These are phyloP conservation scores for Aspergillus conjunctus DNA, from an alignment of 495 filamentous ascomycete species.

Conservation along the genomic window DNA sequence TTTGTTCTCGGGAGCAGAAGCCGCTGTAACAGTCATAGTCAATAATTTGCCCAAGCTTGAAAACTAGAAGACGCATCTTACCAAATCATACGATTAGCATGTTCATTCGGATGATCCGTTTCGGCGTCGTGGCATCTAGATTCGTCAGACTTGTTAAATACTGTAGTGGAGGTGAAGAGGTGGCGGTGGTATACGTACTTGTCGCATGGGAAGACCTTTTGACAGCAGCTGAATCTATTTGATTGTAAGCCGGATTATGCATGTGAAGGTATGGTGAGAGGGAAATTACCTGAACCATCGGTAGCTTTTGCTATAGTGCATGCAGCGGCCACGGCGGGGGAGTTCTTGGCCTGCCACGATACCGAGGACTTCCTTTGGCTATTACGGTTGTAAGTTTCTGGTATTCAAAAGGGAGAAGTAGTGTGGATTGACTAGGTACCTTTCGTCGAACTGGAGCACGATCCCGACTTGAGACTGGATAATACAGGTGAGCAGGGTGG, in stretches of 20 bases:
- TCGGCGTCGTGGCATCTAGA: conserved; percentile 73
- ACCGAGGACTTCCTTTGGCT: conserved; percentile 69
- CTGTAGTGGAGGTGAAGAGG: neutral
- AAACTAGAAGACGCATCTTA: conserved; percentile 27
- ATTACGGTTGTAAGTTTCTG: conserved; percentile 5
- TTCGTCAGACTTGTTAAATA: conserved; percentile 17
- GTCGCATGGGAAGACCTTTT: conserved; percentile 78
- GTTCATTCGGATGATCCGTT: conserved; percentile 75
- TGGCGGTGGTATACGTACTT: conserved; percentile 36
- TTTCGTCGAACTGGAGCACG: conserved; percentile 57
- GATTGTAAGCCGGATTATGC: neutral
- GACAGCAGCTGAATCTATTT: conserved; percentile 61
- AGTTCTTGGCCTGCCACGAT: conserved; percentile 79
- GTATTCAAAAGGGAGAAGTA: neutral
- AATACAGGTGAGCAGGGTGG: conserved; percentile 4
- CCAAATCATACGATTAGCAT: conserved; percentile 89
- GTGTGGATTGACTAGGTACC: conserved; percentile 27
- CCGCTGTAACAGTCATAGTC: conserved; percentile 51
- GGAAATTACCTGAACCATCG: conserved; percentile 77
- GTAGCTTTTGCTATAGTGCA: conserved; percentile 77
- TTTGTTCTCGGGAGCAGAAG: conserved; percentile 81
- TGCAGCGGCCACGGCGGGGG: conserved; percentile 71
- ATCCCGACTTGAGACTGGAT: conserved; percentile 34
- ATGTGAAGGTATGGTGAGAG: conserved; percentile 24
- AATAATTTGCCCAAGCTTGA: conserved; percentile 3